A percentile compares a stretch with the other conserved stretches of the same genome.
Evolutionary conservation across 345 rosid genomes (phyloP).

Genomic region (Moringa oleifera): DNA sequence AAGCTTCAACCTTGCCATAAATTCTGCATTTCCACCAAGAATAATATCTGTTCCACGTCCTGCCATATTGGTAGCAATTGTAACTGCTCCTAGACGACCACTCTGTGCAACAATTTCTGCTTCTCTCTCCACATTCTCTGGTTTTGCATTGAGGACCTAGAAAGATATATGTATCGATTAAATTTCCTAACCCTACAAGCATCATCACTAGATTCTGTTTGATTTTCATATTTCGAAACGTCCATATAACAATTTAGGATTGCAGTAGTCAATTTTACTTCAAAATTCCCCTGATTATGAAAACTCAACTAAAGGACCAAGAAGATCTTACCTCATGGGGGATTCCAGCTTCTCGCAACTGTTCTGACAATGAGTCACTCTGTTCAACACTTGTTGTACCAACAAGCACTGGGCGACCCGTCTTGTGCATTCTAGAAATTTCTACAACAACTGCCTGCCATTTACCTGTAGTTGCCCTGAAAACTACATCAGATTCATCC

Average conservation of each 20-base stretch:
- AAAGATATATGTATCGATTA: conserved; percentile 20
- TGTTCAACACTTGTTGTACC: conserved; percentile 99
- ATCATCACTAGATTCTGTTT: not conserved
- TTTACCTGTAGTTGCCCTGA: conserved; percentile 84
- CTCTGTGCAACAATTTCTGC: conserved; percentile 99
- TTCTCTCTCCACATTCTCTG: conserved; percentile 99
- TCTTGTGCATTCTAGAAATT: conserved; percentile 90
- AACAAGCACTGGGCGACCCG: conserved; percentile 90
- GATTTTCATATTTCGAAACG: not conserved
- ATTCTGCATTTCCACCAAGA: conserved; percentile 96
- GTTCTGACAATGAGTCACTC: conserved; percentile 83
- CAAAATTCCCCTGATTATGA: not conserved
- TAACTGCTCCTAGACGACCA: conserved; percentile 95
- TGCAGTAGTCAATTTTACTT: not conserved
- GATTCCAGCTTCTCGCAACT: conserved; percentile 76
- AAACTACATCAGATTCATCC: conserved; percentile 98
- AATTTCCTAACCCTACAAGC: conserved; percentile 1
- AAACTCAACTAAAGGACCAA: not conserved
- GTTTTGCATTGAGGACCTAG: conserved; percentile 97
- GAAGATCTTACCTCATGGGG: conserved; percentile 72
- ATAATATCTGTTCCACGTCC: conserved; percentile 99
- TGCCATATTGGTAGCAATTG: conserved; percentile 98
- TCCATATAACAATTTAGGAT: not conserved
- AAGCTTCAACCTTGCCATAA: conserved; percentile 95
- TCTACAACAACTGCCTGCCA: conserved; percentile 96